Percentiles rank a stretch among this genome's conserved stretches.
Evolutionary conservation across 2,329 filamentous ascomycete genomes (phyloP).

Genomic region (Trematosphaeria pertusa): DNA sequence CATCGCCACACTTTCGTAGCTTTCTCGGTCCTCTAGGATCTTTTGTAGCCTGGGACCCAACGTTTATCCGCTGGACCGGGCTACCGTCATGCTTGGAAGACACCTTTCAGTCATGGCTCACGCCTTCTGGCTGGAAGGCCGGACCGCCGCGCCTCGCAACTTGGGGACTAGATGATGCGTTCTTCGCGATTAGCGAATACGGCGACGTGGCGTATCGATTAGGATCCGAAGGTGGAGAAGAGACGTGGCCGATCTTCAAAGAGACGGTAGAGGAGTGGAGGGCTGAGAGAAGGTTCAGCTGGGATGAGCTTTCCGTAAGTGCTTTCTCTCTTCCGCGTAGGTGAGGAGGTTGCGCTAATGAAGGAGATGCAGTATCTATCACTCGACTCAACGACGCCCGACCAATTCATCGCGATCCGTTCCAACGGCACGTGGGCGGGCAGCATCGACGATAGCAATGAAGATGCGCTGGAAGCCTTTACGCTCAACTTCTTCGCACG

Average conservation of each 20-base stretch:
- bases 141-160: conserved; percentile 42
- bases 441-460: conserved; percentile 42
- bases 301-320: conserved; percentile 35
- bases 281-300: conserved; percentile 35
- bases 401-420: conserved; percentile 46
- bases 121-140: conserved; percentile 45
- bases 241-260: conserved; percentile 36
- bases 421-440: conserved; percentile 45
- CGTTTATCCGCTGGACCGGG: conserved; percentile 40
- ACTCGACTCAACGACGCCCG: conserved; percentile 34
- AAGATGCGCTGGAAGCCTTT: conserved; percentile 41
- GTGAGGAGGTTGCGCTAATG: not conserved
- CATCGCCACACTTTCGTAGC: conserved; percentile 37
- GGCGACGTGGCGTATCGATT: conserved; percentile 38
- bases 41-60: conserved; percentile 45
- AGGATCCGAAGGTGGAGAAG: conserved; percentile 17
- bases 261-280: conserved; percentile 48
- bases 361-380: conserved; percentile 30
- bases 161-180: conserved; percentile 41
- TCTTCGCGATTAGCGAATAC: conserved; percentile 47
- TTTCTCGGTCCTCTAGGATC: conserved; percentile 39
- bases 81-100: conserved; percentile 38
- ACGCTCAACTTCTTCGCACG: conserved; percentile 39
- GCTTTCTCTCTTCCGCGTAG: not conserved
- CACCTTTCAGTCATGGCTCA: conserved; percentile 44